A percentile compares a stretch with the other conserved stretches of the same genome.
Conservation (phyloP, 345 rosid species). For the Eucalyptus globulus region DNA sequence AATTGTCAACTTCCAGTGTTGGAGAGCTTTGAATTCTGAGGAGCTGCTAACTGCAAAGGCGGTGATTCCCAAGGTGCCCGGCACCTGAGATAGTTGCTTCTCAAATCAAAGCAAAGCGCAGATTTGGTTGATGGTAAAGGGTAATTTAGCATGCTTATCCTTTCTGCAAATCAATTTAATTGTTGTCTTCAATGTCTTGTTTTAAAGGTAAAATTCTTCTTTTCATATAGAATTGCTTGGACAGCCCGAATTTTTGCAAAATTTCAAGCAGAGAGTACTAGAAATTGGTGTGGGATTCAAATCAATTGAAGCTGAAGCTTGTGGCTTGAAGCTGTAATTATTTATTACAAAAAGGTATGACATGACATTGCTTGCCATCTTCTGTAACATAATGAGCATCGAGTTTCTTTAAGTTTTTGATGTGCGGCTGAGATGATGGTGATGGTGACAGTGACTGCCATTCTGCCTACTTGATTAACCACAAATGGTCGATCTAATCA, state of each 20-base stretch:
- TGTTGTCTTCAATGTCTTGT: not conserved
- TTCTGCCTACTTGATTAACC: not conserved
- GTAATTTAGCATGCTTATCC: not conserved
- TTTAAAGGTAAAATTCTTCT: not conserved
- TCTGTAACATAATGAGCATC: not conserved
- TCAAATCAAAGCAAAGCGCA: not conserved
- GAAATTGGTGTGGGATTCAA: not conserved
- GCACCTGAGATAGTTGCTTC: not conserved
- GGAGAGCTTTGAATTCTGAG: not conserved
- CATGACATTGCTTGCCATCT: not conserved
- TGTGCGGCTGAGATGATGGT: not conserved
- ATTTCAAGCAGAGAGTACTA: not conserved
- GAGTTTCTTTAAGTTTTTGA: not conserved
- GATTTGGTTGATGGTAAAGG: not conserved
- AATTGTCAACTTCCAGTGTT: not conserved
- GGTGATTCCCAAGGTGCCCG: rapidly evolving
- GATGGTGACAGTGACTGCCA: not conserved
- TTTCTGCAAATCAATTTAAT: not conserved
- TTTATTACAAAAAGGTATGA: not conserved
- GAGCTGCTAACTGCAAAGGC: not conserved
- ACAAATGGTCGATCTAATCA: not conserved
- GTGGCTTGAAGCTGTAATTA: not conserved
- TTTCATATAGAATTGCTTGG: not conserved
- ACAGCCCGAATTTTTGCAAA: not conserved
- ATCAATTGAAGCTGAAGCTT: not conserved